Conservation (phyloP, 2,329 filamentous ascomycete genomes). For the Ophiostoma pallidulum region DNA sequence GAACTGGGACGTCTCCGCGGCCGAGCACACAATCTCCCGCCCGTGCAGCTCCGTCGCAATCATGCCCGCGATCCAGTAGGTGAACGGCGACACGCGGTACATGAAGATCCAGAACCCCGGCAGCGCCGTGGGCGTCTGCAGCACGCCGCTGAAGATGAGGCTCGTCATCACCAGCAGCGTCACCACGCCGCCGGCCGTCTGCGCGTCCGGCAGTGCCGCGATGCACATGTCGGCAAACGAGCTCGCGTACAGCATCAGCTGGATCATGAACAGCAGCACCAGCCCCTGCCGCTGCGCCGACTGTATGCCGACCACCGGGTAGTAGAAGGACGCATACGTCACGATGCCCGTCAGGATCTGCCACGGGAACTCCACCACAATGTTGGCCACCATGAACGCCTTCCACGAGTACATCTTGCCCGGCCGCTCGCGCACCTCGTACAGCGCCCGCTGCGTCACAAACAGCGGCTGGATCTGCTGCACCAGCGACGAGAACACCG, state of each 20-base stretch:
- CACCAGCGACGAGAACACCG: constrained; percentile 68
- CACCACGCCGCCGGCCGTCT: constrained; percentile 55
- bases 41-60: constrained; percentile 60
- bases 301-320: constrained; percentile 56
- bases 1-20: constrained; percentile 60
- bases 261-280: constrained; percentile 53
- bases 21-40: constrained; percentile 53
- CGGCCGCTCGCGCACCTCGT: constrained; percentile 75
- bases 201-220: constrained; percentile 56
- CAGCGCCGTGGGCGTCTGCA: constrained; percentile 48
- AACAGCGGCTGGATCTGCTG: constrained; percentile 82
- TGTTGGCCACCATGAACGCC: constrained; percentile 72
- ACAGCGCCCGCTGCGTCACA: constrained; percentile 67
- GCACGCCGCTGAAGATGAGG: constrained; percentile 51
- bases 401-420: constrained; percentile 80
- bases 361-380: constrained; percentile 78
- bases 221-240: constrained; percentile 68
- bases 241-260: constrained; percentile 60
- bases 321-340: constrained; percentile 65
- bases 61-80: constrained; percentile 70
- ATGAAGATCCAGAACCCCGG: constrained; percentile 72
- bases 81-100: constrained; percentile 74
- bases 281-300: constrained; percentile 49
- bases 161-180: constrained; percentile 49
- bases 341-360: constrained; percentile 63